Conservation (phyloP, 2,329 filamentous ascomycete species). For the Chaetomium sp. region DNA sequence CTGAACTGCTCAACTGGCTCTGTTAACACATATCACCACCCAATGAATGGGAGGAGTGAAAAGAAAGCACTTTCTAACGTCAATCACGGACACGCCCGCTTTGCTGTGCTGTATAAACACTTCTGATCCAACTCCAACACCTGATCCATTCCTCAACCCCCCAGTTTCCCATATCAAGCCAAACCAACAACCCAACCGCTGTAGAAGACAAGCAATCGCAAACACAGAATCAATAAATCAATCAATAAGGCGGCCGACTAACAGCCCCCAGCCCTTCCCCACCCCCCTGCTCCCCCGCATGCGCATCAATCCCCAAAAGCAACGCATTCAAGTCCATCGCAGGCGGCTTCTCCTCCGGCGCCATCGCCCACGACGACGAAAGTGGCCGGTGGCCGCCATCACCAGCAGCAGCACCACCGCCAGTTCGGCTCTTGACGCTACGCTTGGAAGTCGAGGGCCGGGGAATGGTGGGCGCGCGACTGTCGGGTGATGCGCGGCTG, state of each 20-base stretch:
- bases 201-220: too few relatives aligned
- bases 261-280: slow-evolving; percentile 41
- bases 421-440: slow-evolving; percentile 37
- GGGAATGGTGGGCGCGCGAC: slow-evolving; percentile 17
- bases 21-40: too few relatives aligned
- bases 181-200: too few relatives aligned
- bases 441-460: slow-evolving; percentile 27
- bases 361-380: slow-evolving; percentile 7
- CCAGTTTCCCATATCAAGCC: too few relatives aligned
- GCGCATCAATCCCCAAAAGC: slow-evolving; percentile 45
- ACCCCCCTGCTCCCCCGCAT: slow-evolving; percentile 36
- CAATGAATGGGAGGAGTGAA: too few relatives aligned
- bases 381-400: slow-evolving; percentile 27
- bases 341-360: slow-evolving; percentile 18
- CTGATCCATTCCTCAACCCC: too few relatives aligned
- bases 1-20: too few relatives aligned
- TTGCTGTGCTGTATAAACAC: too few relatives aligned
- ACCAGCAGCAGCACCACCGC: slow-evolving; percentile 17
- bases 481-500: slow-evolving; percentile 10
- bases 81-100: too few relatives aligned
- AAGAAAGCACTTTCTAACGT: too few relatives aligned
- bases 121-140: too few relatives aligned
- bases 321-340: slow-evolving; percentile 44
- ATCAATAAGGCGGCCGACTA: slow-evolving; percentile 44
- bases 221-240: neutral